Percentiles rank a stretch among this genome's conserved stretches.
Conservation (phyloP, 1,139 yeast species). For the Zygosaccharomyces sapae region DNA sequence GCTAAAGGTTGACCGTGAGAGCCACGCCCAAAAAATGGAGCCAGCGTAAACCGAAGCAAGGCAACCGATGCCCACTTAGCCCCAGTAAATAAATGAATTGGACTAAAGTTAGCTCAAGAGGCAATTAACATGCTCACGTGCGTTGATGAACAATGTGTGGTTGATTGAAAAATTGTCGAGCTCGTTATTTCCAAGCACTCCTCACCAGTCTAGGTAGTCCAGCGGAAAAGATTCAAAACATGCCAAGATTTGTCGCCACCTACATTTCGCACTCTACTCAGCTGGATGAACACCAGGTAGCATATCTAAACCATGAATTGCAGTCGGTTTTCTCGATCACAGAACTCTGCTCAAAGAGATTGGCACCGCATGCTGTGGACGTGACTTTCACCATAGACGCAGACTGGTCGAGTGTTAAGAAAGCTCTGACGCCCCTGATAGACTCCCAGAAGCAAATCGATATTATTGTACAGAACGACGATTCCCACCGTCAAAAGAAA, state of each 20-base stretch:
- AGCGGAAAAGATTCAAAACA: not conserved
- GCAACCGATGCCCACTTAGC: too few relatives aligned
- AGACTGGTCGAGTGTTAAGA: slow-evolving; percentile 1
- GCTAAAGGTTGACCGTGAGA: not conserved
- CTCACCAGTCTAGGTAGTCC: not conserved
- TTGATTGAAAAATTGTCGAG: not conserved
- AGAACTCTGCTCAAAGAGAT: not conserved
- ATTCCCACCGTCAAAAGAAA: slow-evolving; percentile 45
- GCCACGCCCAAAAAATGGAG: too few relatives aligned
- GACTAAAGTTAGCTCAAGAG: too few relatives aligned
- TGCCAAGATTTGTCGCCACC: slow-evolving; percentile 3
- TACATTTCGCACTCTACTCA: slow-evolving; percentile 1
- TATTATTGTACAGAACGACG: slow-evolving; percentile 44
- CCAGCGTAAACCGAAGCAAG: too few relatives aligned
- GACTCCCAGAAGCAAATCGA: slow-evolving; percentile 37
- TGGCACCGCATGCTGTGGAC: not conserved
- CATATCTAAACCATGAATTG: not conserved
- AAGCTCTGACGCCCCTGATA: slow-evolving; percentile 6
- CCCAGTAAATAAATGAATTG: too few relatives aligned
- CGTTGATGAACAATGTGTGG: not conserved
- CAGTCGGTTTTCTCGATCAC: not conserved
- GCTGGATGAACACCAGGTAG: not conserved
- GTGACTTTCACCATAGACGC: not conserved
- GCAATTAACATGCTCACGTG: not conserved
- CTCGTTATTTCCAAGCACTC: not conserved